Evolutionary conservation across 2,329 filamentous ascomycete genomes (phyloP), one percentile per base, ranked within the genome.

Genomic region (Colletotrichum coccodes): DNA sequence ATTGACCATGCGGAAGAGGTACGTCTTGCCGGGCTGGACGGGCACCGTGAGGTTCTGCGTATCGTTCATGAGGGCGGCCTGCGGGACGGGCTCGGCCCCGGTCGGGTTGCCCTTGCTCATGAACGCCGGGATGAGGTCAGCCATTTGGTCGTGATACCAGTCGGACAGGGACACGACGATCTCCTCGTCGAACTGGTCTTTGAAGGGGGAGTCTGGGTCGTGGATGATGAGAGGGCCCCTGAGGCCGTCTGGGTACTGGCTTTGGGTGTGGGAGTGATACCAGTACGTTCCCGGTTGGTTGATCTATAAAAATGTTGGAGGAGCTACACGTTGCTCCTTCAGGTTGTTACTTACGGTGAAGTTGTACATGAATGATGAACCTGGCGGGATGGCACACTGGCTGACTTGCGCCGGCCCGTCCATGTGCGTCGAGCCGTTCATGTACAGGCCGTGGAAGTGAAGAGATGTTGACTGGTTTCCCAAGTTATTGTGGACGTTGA

Each of bases 231-330:
- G 78, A 1, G 90, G 85, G 0, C 86, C 90, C 26, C 91, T 85
- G 6, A 92, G 82, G 12, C 91, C 91, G 76, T 94, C 91, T 2
- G 91, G 90, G 71, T 93, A 93, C 76, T 92, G 91, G 28, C 86
- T 89, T 70, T 85, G 83, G 26, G 85, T 85, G 75, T 94, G 91
- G 5, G 89, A 91, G 76, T 94, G 91, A 72, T 94, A 95, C 92
- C 92, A 94, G 78, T 93, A 94, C 1, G 91, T 93, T 32, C 92
- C 92, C 0, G 90, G 85, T 80, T 93, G 91, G 56, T 89, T 75
- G 62, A 86, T 77, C 91, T 86, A 71, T 70, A 18, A 7, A 23
- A 36, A 32, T 5, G 56, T 54, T 11, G 30, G 26, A 42, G 11
- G 8, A 6, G 4, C 21, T 28, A 5, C 14, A 16, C 18, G 26